Conservation (phyloP, 805 yeast genomes). For the Yamadazyma scolyti region DNA sequence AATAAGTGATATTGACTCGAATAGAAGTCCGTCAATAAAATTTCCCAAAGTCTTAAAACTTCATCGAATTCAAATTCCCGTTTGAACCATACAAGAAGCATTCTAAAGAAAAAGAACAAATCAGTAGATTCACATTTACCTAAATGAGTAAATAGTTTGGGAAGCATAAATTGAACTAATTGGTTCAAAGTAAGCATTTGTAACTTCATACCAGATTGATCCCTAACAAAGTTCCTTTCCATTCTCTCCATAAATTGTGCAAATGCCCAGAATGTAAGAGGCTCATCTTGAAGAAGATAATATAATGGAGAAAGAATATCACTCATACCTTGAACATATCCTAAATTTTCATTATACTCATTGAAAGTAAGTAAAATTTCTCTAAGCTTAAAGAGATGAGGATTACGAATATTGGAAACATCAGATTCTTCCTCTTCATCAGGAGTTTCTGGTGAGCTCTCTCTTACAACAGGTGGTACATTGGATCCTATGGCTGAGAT, state of each 20-base stretch:
- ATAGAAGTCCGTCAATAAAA: conserved; percentile 82
- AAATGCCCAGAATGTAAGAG: conserved; percentile 85
- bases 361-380: conserved; percentile 84
- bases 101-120: conserved; percentile 88
- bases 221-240: conserved; percentile 91
- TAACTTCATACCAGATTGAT: conserved; percentile 87
- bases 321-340: conserved; percentile 98
- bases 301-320: conserved; percentile 88
- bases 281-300: conserved; percentile 61
- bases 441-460: conserved; percentile 32
- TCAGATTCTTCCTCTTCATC: conserved; percentile 42
- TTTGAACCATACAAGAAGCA: conserved; percentile 93
- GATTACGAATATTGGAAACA: conserved; percentile 64
- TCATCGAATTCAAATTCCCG: conserved; percentile 83
- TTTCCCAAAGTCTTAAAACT: conserved; percentile 84
- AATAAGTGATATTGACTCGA: conserved; percentile 86
- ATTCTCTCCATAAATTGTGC: conserved; percentile 84
- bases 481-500: conserved; percentile 9
- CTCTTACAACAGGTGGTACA: conserved; percentile 15
- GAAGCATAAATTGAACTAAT: conserved; percentile 85
- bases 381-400: conserved; percentile 67
- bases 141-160: conserved; percentile 76
- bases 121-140: conserved; percentile 86
- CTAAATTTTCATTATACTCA: conserved; percentile 76
- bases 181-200: conserved; percentile 85